Evolutionary conservation across 495 filamentous ascomycete species (phyloP), one percentile per base, ranked within the genome.

Genomic region (Aspergillus baeticus): DNA sequence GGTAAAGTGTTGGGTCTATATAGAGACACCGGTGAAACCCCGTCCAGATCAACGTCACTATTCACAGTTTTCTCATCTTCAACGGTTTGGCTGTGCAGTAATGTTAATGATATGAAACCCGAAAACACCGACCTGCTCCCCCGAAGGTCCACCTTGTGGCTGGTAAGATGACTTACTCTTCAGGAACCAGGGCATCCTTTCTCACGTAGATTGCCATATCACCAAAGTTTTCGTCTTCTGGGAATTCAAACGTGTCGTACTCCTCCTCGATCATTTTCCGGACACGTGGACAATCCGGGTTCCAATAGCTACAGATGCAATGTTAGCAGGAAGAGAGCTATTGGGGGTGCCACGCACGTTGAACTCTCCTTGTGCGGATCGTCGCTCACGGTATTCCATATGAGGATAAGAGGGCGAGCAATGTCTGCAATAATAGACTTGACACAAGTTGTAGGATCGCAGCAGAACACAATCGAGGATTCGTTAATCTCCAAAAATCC

Each of bases 351-450:
- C 5, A 20, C 5, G 20, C 13, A 15, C 34, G 1, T 10, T 6
- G 18, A 1, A 50, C 23, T 22, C 20, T 21, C 11, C n/a, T 38
- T 3, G 3, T 15, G 34, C 11, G 42, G 34, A 3, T 22, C 26
- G 10, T 47, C 41, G 10, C 7, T 5, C 1, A 62, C 51, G 3
- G 49, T 58, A 10, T 55, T 56, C 63, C 67, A 70, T 18, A 75
- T 69, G 5, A 73, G 52, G 0, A 69, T 60, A 0, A 51, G 55
- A 1, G 70, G 70, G 17, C 66, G 55, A 14, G 62, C 63, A 34
- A 72, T 55, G 13, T 75, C 69, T 10, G 60, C 50, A 5, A 69
- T 36, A 18, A 75, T 62, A 36, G 72, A 55, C 23, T 66, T 62
- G 0, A 73, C 63, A 0, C 69, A 65, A 0, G 64, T 51, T 22